phyloP scores from a whole-genome alignment of 257 asterid species.

The Primulina eburnea region DNA sequence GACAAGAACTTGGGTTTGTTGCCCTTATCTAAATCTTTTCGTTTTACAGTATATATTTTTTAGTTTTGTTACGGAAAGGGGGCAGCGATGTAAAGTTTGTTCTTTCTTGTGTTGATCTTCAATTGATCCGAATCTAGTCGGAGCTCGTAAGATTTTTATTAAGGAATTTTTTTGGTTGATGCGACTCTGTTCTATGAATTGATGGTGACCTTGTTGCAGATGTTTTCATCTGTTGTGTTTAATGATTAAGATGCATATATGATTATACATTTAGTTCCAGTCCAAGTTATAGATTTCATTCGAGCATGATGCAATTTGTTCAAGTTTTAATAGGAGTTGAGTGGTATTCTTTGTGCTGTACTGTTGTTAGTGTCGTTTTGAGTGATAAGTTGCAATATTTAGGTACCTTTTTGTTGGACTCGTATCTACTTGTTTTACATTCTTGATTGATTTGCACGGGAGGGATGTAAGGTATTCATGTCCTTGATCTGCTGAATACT shows the following conservation, averaged over 20 bases:
- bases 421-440: too few relatives aligned
- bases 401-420: too few relatives aligned
- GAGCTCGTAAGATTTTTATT: too few relatives aligned
- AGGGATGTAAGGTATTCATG: not conserved
- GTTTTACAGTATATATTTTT: not conserved
- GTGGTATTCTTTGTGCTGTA: not conserved
- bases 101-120: too few relatives aligned
- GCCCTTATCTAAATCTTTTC: not conserved
- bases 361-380: not conserved
- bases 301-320: not conserved
- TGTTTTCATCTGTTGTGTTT: not conserved
- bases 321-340: not conserved
- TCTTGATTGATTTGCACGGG: not conserved
- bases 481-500: too few relatives aligned
- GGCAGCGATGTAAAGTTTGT: too few relatives aligned
- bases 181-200: too few relatives aligned
- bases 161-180: too few relatives aligned
- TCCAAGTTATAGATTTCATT: not conserved
- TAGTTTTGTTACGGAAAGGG: not conserved
- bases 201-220: too few relatives aligned
- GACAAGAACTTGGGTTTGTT: conserved; percentile 43
- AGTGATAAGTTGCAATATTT: not conserved
- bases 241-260: not conserved
- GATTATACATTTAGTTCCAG: not conserved
- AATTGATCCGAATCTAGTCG: too few relatives aligned